Conservation (phyloP, 2,329 filamentous ascomycete species). For the Fusarium subtropicale region DNA sequence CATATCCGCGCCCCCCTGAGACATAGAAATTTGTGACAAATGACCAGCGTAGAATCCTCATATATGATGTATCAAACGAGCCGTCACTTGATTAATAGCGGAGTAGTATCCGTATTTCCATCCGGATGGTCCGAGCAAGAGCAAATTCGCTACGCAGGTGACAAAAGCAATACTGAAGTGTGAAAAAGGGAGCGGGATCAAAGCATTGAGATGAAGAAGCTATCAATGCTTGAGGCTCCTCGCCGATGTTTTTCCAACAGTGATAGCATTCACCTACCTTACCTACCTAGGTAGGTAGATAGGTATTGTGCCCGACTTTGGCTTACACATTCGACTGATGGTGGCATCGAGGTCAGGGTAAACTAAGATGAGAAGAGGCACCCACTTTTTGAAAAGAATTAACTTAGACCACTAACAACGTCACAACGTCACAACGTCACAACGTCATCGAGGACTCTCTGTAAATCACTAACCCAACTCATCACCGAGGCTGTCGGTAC, state of each 20-base stretch:
- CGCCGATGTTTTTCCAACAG: neutral
- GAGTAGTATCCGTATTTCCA: neutral
- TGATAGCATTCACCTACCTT: neutral
- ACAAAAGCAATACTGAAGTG: neutral
- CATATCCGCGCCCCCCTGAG: slow-evolving; percentile 1
- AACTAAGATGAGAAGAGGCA: slow-evolving; percentile 2
- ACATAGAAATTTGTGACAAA: slow-evolving; percentile 20
- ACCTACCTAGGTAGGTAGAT: neutral
- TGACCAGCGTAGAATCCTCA: slow-evolving; percentile 10
- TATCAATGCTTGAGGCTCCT: neutral
- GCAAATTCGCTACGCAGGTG: neutral
- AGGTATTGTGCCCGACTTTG: neutral
- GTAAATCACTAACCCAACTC: slow-evolving; percentile 4
- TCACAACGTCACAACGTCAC: neutral
- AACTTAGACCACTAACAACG: neutral
- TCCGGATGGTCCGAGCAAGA: neutral
- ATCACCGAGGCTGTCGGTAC: neutral
- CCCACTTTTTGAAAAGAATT: slow-evolving; percentile 36
- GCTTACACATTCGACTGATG: neutral
- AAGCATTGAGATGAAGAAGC: neutral
- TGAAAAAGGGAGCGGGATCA: neutral
- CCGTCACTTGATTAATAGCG: neutral
- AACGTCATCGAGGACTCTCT: slow-evolving; percentile 36
- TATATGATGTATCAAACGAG: slow-evolving; percentile 20
- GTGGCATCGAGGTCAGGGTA: slow-evolving; percentile 11